Conservation (phyloP, 2,329 filamentous ascomycete genomes). For the Aureobasidium sp. region DNA sequence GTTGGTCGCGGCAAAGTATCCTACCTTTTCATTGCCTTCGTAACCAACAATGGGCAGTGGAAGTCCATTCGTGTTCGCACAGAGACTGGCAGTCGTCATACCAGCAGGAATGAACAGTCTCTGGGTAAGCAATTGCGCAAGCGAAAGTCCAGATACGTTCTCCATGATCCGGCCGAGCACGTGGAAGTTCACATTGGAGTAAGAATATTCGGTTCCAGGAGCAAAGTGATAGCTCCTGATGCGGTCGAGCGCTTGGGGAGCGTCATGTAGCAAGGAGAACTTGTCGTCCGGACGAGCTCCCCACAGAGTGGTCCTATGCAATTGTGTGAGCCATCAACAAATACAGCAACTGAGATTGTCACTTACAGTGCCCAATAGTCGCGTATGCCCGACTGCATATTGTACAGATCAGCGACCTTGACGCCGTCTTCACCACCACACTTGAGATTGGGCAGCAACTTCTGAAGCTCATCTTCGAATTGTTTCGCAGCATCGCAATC, state of each 20-base stretch:
- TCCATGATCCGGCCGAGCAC: conserved; percentile 35
- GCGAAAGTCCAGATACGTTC: conserved; percentile 30
- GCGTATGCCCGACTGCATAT: conserved; percentile 40
- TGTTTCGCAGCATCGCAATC: neutral
- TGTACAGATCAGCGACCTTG: conserved; percentile 32
- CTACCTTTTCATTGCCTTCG: conserved; percentile 34
- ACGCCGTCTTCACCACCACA: conserved; percentile 24
- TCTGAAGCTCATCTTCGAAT: conserved; percentile 24
- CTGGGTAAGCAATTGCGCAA: conserved; percentile 32
- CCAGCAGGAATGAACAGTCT: conserved; percentile 36
- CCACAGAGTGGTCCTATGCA: conserved; percentile 32
- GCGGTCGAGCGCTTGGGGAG: conserved; percentile 25
- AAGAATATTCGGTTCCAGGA: conserved; percentile 39
- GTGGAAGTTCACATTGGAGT: conserved; percentile 41
- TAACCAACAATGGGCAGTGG: conserved; percentile 39
- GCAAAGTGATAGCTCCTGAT: conserved; percentile 36
- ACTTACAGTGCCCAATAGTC: conserved; percentile 38
- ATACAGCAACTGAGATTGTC: conserved; percentile 17
- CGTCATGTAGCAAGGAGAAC: conserved; percentile 33
- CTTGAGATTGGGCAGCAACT: conserved; percentile 28
- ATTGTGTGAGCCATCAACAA: neutral
- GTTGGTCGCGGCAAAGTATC: conserved; percentile 34
- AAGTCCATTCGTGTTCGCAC: conserved; percentile 32
- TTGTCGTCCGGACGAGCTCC: conserved; percentile 35
- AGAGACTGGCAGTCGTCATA: conserved; percentile 37